Evolutionary conservation across 352 stramenopile species (phyloP), one percentile per base, ranked within the genome.

Genomic region (Phytopythium boreale): DNA sequence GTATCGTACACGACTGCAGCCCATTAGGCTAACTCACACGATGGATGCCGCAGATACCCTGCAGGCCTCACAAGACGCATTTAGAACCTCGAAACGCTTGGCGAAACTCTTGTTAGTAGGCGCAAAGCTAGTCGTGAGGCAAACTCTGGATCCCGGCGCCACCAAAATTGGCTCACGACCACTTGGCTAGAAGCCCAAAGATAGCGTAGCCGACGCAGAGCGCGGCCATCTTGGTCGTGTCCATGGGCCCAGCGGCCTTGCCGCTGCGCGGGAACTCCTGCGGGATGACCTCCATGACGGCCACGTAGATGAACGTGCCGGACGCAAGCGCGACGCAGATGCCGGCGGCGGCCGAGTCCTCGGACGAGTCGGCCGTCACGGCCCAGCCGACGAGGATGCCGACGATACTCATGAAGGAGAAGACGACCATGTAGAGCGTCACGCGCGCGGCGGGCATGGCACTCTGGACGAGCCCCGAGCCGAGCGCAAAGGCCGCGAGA

Each of bases 231-330:
- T 93, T 93, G 57, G 79, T 62, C 20, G 64, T 43, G 43, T 57
- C 69, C 24, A 60, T 26, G 9, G 56, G 56, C 9, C 56, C 56
- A 50, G 52, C 64, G 47, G 61, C 68, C 44, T 72, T 72, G 44
- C 76, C 71, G 51, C 88, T 71, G 56, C 78, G 76, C 24, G 80
- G 72, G 58, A 93, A 93, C 64, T 92, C 82, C 56, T 90, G 79
- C n/a, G 84, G 84, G 51, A 93, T 89, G 19, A 93, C 84, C 56
- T 93, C 84, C 84, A 93, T 93, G 27, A 93, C 84, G 1, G 84
- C 84, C 36, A 93, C 84, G 63, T 93, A 93, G 64, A 93, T 93
- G 69, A 93, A 93, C 20, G 84, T 92, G 24, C 84, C 84, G 1
- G 80, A 89, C 2, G 84, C 82, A 8, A 93, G 71, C 29, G 84